Conservation (phyloP, 2,329 filamentous ascomycete genomes). For the Fusarium hostae region DNA sequence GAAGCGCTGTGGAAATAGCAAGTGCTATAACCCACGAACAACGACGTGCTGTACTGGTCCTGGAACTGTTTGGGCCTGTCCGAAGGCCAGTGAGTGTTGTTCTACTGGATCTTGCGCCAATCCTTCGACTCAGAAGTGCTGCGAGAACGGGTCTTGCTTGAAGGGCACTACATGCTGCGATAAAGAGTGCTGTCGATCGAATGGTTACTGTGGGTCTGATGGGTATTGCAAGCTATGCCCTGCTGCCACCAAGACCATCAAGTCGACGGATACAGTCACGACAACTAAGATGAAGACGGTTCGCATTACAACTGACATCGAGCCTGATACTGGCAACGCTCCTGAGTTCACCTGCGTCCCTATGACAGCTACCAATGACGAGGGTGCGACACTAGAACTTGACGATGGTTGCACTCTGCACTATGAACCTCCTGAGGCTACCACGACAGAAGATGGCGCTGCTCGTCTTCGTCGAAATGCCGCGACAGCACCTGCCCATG, state of each 20-base stretch:
- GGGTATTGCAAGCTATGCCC: slow-evolving; percentile 14
- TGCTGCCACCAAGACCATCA: neutral
- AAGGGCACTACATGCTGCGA: slow-evolving; percentile 12
- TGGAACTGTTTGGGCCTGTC: slow-evolving; percentile 4
- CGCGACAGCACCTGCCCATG: fast-evolving
- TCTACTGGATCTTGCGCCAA: neutral
- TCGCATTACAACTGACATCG: neutral
- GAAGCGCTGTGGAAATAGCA: slow-evolving; percentile 10
- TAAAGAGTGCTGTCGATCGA: neutral
- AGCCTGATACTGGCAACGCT: slow-evolving; percentile 13
- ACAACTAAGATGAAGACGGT: slow-evolving; percentile 10
- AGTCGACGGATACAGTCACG: neutral
- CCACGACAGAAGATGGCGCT: neutral
- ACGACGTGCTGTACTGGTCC: neutral
- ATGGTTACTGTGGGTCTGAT: slow-evolving; percentile 3
- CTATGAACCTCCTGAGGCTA: neutral
- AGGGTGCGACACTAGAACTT: neutral
- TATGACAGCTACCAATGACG: slow-evolving; percentile 11
- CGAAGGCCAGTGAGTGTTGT: neutral
- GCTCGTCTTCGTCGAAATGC: neutral
- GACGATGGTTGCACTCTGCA: slow-evolving; percentile 7
- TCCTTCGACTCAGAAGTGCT: neutral
- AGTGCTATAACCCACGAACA: slow-evolving; percentile 10
- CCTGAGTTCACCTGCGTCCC: slow-evolving; percentile 4
- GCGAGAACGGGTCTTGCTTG: neutral